Base-by-base conservation (phyloP, 768 basidiomycete genomes). In the Dentipellis sp. region DNA sequence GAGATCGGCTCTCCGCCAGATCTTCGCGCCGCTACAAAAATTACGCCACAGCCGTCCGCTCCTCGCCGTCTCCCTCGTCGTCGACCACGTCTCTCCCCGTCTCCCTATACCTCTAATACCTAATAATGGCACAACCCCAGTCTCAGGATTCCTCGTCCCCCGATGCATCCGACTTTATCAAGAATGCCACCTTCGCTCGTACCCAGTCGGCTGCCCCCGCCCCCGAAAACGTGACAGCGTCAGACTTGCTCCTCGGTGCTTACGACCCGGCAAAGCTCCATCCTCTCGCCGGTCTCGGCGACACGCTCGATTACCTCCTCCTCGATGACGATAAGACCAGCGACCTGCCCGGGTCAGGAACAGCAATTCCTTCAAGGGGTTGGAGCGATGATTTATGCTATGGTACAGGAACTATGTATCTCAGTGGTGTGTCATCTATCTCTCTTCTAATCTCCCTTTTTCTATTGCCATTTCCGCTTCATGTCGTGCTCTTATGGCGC, bases 381-480 rank as follows among this genome's bases (percentile, higher is more conserved):
- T 98, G 93, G 94, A 91, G 92, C 74, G 97, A 99, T 76, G 97
- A 99, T 76, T 75, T 99, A 58, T 97, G 94, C 81, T 97, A 98
- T 74, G 97, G 97, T 67, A 97, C 94, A 65, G 97, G 97, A 61
- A 94, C 94, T 63, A 97, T 94, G 76, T 99, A 99, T 83, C 84
- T 99, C 56, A 81, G 89, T 71, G 95, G 95, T 97, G 68, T 68
- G 91, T 85, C 61, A 62, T 61, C 42, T 21, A 52, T 58, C 50
- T 56, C 58, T 57, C 61, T 62, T 47, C 56, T 58, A 56, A 59
- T 62, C 61, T 60, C 42, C 42, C 42, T n/a, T 45, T 45, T 19
- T 19, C 29, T 59, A 52, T 58, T 56, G 70, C 78, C 53, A 49
- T 57, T 50, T 34, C 23, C 53, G 53, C 57, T 60, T 57, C 59